phyloP scores from a whole-genome alignment of 139 green algal genomes.

The Micractinium conductrix region DNA sequence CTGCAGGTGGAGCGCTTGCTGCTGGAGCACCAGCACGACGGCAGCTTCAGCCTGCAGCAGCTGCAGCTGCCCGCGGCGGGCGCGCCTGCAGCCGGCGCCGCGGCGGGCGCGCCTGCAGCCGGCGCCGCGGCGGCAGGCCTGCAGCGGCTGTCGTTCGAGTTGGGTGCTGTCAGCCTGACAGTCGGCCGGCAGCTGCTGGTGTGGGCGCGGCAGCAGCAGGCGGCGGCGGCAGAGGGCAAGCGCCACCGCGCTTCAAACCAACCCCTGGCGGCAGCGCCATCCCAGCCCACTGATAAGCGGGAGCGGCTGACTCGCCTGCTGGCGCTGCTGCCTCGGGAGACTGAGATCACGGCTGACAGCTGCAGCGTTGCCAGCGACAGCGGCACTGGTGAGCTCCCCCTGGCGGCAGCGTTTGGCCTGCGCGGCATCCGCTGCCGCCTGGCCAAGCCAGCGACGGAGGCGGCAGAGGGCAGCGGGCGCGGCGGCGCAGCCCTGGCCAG shows the following conservation, averaged over 20 bases:
- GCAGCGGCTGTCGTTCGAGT: neutral
- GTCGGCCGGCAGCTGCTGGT: neutral
- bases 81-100: neutral
- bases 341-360: neutral
- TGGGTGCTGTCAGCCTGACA: neutral
- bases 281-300: neutral
- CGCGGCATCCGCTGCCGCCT: neutral
- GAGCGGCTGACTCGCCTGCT: neutral
- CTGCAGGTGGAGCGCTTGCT: neutral
- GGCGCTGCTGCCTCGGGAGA: conserved; percentile 10
- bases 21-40: conserved; percentile 22
- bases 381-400: neutral
- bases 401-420: neutral
- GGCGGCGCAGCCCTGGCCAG: neutral
- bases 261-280: neutral
- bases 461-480: neutral
- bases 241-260: neutral
- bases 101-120: neutral
- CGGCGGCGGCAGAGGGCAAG: too few species aligned
- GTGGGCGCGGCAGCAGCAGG: neutral
- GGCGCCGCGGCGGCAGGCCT: neutral
- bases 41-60: conserved; percentile 17
- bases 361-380: neutral
- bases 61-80: neutral
- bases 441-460: neutral